A percentile compares a stretch with the other conserved stretches of the same genome.
These are phyloP conservation scores for Cyclocybe cylindracea DNA, from an alignment of 768 basidiomycete genomes.

Conservation along the genomic window DNA sequence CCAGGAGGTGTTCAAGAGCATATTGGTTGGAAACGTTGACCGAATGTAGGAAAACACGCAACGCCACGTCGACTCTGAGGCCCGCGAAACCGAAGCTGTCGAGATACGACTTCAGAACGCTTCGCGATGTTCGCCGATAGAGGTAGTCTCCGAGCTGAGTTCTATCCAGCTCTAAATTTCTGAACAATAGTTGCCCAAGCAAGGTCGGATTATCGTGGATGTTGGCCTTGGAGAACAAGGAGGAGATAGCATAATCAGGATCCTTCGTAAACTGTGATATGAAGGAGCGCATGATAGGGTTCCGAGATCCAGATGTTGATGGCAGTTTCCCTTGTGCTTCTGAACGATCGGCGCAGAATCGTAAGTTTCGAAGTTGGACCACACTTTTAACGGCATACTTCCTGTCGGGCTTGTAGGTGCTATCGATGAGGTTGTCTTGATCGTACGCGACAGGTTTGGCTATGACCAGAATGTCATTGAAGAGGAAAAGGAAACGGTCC, in stretches of 20 bases:
- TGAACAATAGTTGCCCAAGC: constrained; percentile 81
- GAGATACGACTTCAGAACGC: constrained; percentile 80
- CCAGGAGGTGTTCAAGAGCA: constrained; percentile 70
- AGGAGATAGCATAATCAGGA: constrained; percentile 76
- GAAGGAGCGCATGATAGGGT: constrained; percentile 71
- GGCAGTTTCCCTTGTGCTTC: constrained; percentile 51
- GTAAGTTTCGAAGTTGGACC: constrained; percentile 71
- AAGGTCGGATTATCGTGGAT: constrained; percentile 65
- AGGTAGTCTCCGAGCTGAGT: constrained; percentile 84
- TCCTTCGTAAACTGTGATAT: constrained; percentile 78
- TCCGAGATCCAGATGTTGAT: constrained; percentile 41
- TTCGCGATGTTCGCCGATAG: constrained; percentile 67
- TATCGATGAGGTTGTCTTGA: constrained; percentile 60
- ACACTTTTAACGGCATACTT: constrained; percentile 90
- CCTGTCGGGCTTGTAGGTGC: constrained; percentile 58
- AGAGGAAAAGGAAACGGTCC: constrained; percentile 95
- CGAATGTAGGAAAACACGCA: constrained; percentile 87
- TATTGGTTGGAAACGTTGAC: constrained; percentile 54
- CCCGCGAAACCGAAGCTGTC: constrained; percentile 87
- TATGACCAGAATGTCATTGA: constrained; percentile 91
- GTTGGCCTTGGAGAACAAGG: constrained; percentile 63
- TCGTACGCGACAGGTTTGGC: constrained; percentile 85
- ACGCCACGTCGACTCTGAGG: constrained; percentile 82
- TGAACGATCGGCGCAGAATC: constrained; percentile 69
- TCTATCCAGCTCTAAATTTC: constrained; percentile 81